Base-by-base conservation (phyloP, 495 filamentous ascomycete species). In the Aspergillus nidulans region DNA sequence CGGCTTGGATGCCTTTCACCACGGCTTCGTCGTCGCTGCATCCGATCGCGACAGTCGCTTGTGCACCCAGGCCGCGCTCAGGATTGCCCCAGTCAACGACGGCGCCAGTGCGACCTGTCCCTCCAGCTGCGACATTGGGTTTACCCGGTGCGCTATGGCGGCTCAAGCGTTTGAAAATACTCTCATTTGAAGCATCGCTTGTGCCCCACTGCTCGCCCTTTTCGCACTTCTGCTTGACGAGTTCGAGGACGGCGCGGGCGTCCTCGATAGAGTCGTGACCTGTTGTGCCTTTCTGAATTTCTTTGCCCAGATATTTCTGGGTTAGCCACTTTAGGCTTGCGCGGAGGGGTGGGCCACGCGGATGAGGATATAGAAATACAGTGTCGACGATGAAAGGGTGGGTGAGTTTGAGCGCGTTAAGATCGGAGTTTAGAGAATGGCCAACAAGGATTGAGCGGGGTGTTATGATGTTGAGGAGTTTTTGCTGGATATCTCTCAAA, bases 381-480 rank as follows among this genome's bases (percentile, higher is more conserved):
- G 92, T 96, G 70, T 98, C 94, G 61, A 97, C 80, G 60, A 97
- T 88, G 69, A 90, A 92, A 0, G 94, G 94, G 63, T 98, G 94
- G 1, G 90, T 88, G 25, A 96, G 71, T 64, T 84, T 87, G 19
- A 97, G 74, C 1, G 91, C 92, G 19, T 75, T 85, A 4, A 97
- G 78, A 61, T 98, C 94, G 3, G 91, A 89, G 58, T 97, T 87
- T 24, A 98, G 81, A 21, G 91, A 96, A 65, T 98, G 94, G 23
- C 94, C 94, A 46, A 97, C 69, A 4, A 98, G 80, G 52, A 98
- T 87, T 2, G 91, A 83, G 15, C 79, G 80, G 0, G 90, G 84
- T 2, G 84, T 85, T 26, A 97, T 67, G 18, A 96, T 72, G 5
- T 84, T 68, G 5, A 92, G 72, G 3, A 98, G 81, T 32, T 83